Percentiles rank a stretch among this genome's conserved stretches.
phyloP scores from a whole-genome alignment of 2,329 filamentous ascomycete genomes.

The Pochonia chlamydosporia region DNA sequence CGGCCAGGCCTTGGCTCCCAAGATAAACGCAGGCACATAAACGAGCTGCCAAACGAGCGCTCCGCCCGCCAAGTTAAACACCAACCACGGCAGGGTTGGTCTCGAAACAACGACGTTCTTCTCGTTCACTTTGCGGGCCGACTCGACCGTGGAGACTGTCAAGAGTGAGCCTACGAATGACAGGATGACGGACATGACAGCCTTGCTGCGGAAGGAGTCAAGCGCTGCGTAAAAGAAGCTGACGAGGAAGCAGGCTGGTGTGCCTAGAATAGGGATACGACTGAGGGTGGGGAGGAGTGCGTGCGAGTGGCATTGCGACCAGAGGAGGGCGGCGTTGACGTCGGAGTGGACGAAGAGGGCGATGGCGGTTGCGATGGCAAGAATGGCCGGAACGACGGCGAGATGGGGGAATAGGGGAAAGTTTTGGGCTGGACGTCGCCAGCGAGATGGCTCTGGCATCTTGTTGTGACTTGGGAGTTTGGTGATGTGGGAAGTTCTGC shows the following conservation, averaged over 20 bases:
- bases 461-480: too few relatives aligned
- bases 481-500: not conserved
- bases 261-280: constrained; percentile 38
- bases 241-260: constrained; percentile 43
- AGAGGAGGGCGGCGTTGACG: constrained; percentile 46
- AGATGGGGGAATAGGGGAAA: constrained; percentile 49
- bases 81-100: constrained; percentile 37
- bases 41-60: constrained; percentile 47
- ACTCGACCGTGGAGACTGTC: constrained; percentile 44
- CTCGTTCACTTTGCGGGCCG: constrained; percentile 36
- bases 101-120: constrained; percentile 29
- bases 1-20: constrained; percentile 30
- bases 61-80: constrained; percentile 43
- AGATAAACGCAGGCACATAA: constrained; percentile 44
- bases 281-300: constrained; percentile 38
- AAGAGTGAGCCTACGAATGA: constrained; percentile 40
- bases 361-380: constrained; percentile 35
- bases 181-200: constrained; percentile 36
- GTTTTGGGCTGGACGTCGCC: constrained; percentile 42
- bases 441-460: constrained; percentile 10
- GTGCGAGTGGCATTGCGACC: constrained; percentile 46
- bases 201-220: constrained; percentile 32
- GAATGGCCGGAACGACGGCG: constrained; percentile 41
- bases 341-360: constrained; percentile 41
- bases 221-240: constrained; percentile 43